Conservation (phyloP, 495 filamentous ascomycete species). For the Cudoniella acicularis region DNA sequence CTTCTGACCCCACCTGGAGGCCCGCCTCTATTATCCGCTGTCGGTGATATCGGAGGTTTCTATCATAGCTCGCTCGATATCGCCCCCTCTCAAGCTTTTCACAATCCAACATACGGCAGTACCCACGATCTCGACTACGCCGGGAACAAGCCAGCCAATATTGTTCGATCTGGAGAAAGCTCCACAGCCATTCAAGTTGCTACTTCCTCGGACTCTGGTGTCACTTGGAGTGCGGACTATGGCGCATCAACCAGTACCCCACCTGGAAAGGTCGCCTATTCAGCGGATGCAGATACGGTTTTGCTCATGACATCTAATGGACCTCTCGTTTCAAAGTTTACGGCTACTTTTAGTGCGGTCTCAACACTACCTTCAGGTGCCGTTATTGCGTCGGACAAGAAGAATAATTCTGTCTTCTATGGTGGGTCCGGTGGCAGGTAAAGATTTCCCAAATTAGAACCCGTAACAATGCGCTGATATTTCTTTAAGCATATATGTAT, state of each 20-base stretch:
- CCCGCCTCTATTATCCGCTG: slow-evolving; percentile 49
- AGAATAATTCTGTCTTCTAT: slow-evolving; percentile 49
- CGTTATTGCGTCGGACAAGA: slow-evolving; percentile 50
- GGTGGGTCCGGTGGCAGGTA: slow-evolving; percentile 40
- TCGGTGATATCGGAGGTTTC: slow-evolving; percentile 59
- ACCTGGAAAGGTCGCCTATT: slow-evolving; percentile 48
- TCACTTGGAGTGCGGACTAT: slow-evolving; percentile 43
- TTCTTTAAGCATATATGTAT: slow-evolving; percentile 19
- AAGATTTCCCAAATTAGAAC: too few species aligned
- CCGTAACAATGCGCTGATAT: too few species aligned
- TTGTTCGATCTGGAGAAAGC: slow-evolving; percentile 51
- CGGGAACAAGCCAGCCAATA: slow-evolving; percentile 45
- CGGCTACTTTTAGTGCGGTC: neutral
- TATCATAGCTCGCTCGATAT: slow-evolving; percentile 40
- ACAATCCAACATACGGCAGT: slow-evolving; percentile 45
- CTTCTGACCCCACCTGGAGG: slow-evolving; percentile 50
- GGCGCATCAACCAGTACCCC: slow-evolving; percentile 38
- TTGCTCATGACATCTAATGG: slow-evolving; percentile 38
- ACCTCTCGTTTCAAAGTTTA: slow-evolving; percentile 3
- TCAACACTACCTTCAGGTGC: slow-evolving; percentile 36
- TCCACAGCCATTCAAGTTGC: slow-evolving; percentile 8
- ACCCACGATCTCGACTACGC: slow-evolving; percentile 54
- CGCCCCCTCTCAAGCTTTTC: slow-evolving; percentile 45
- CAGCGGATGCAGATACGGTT: slow-evolving; percentile 48
- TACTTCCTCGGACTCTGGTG: neutral